Percentiles rank a stretch among this genome's conserved stretches.
These are phyloP conservation scores for Endothia cerciana DNA, from an alignment of 2,329 filamentous ascomycete species.

Conservation along the genomic window DNA sequence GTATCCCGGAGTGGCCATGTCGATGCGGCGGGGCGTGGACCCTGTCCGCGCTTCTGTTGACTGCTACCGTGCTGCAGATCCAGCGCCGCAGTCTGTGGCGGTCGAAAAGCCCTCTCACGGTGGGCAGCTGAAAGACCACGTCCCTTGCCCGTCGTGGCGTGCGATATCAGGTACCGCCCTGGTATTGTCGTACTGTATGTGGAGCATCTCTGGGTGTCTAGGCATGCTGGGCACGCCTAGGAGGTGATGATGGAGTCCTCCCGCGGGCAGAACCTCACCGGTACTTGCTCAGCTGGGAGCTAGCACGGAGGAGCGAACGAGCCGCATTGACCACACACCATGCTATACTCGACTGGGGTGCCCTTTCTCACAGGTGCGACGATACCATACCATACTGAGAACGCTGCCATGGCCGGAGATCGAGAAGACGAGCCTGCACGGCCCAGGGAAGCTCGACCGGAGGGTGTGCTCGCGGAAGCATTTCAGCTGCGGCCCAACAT, in stretches of 20 bases:
- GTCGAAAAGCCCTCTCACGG: too few species aligned
- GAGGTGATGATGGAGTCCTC: too few species aligned
- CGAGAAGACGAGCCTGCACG: neutral
- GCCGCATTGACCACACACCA: neutral
- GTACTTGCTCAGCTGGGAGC: neutral
- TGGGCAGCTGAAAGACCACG: neutral
- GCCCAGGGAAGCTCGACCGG: neutral
- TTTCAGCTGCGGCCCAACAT: neutral
- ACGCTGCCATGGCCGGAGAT: neutral
- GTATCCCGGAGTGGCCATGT: too few species aligned
- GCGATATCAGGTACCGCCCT: neutral
- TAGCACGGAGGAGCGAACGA: neutral
- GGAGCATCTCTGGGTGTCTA: neutral
- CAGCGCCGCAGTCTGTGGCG: too few species aligned
- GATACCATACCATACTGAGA: neutral
- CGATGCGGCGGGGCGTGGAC: too few species aligned
- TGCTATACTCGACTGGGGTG: neutral
- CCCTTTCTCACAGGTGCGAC: neutral
- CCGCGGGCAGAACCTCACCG: neutral
- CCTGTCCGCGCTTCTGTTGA: too few species aligned
- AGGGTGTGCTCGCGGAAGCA: slow-evolving; percentile 1
- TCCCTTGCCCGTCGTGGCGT: neutral
- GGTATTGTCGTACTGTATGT: neutral
- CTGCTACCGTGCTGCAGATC: too few species aligned
- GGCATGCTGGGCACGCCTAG: neutral